These are phyloP conservation scores for Globisporangium cederbergense DNA, from an alignment of 352 stramenopile genomes.

Conservation along the genomic window DNA sequence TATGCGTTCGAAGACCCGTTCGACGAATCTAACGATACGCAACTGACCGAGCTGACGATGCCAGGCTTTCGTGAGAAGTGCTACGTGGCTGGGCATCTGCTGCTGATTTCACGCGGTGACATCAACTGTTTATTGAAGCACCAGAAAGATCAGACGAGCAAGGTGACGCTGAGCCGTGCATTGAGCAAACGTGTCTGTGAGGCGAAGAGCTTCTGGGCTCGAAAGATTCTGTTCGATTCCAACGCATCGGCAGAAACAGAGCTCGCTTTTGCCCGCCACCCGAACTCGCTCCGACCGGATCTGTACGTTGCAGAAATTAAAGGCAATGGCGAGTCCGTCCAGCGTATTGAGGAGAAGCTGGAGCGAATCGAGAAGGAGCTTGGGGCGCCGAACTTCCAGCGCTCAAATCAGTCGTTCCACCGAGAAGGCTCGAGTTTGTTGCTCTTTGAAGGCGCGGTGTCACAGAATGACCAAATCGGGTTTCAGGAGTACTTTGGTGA, in stretches of 20 bases:
- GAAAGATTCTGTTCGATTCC: constrained; percentile 59
- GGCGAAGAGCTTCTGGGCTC: constrained; percentile 58
- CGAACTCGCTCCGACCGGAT: constrained; percentile 63
- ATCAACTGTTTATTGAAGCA: constrained; percentile 53
- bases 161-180: constrained; percentile 70
- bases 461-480: constrained; percentile 55
- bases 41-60: constrained; percentile 37
- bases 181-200: constrained; percentile 57
- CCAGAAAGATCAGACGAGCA: constrained; percentile 45
- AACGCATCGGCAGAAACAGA: constrained; percentile 31
- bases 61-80: constrained; percentile 59
- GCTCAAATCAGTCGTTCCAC: constrained; percentile 48
- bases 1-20: constrained; percentile 64
- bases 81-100: constrained; percentile 57
- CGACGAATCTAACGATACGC: constrained; percentile 60
- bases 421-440: constrained; percentile 60
- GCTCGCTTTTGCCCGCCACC: constrained; percentile 39
- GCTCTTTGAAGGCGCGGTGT: constrained; percentile 70
- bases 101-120: constrained; percentile 59
- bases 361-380: constrained; percentile 65
- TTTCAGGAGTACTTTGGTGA: constrained; percentile 69
- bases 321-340: constrained; percentile 56
- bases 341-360: constrained; percentile 62
- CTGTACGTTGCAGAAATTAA: constrained; percentile 69
- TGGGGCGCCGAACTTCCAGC: constrained; percentile 37